A percentile compares a stretch with the other conserved stretches of the same genome.
Conservation (phyloP, 768 basidiomycete genomes). For the Royoungia palumana region DNA sequence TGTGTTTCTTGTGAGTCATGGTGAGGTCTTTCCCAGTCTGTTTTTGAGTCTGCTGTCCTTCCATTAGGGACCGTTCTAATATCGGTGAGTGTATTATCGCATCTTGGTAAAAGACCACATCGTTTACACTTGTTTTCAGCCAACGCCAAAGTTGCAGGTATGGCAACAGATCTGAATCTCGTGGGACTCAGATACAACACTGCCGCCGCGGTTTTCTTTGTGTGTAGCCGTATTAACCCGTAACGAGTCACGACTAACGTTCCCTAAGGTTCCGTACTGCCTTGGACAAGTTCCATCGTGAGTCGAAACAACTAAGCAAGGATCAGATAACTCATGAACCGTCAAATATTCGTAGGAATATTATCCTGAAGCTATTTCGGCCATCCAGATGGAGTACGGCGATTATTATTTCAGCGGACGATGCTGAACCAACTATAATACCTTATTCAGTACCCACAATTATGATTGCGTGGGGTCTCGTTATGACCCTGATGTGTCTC, state of each 20-base stretch:
- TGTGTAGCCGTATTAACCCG: not conserved
- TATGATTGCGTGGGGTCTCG: slow-evolving; percentile 31
- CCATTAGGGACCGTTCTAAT: slow-evolving; percentile 37
- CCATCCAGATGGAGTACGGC: slow-evolving; percentile 27
- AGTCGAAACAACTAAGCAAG: not conserved
- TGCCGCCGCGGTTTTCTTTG: slow-evolving; percentile 35
- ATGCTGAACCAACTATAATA: slow-evolving; percentile 4
- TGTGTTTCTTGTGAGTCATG: slow-evolving; percentile 17
- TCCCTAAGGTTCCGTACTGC: slow-evolving; percentile 28
- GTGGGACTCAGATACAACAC: slow-evolving; percentile 30
- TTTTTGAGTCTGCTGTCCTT: not conserved
- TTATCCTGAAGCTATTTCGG: slow-evolving; percentile 23
- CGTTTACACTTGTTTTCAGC: slow-evolving; percentile 16
- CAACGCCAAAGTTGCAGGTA: slow-evolving; percentile 41
- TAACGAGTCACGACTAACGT: not conserved
- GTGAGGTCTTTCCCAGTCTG: not conserved
- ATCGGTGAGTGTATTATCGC: slow-evolving; percentile 28
- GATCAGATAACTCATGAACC: too few relatives aligned
- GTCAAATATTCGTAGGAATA: slow-evolving; percentile 18
- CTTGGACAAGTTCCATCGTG: slow-evolving; percentile 33
- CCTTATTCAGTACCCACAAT: slow-evolving; percentile 28
- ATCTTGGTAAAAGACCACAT: not conserved
- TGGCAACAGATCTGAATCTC: slow-evolving; percentile 33
- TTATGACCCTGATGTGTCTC: slow-evolving; percentile 31
- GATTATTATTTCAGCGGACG: not conserved